Evolutionary conservation across 768 basidiomycete genomes (phyloP).

Genomic region (Lactarius evosmus): DNA sequence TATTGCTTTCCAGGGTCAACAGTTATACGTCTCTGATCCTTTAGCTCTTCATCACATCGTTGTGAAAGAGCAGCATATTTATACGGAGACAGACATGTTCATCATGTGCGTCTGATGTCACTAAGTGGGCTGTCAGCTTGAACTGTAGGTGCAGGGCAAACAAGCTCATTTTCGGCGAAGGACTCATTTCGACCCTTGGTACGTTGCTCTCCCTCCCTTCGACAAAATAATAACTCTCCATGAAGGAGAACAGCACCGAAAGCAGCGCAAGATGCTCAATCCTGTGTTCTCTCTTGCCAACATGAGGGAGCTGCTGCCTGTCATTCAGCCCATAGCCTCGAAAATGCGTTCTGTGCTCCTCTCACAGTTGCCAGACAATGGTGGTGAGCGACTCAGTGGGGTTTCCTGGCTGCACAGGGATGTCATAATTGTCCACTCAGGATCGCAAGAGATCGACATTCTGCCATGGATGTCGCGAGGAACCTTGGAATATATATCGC

Average conservation of each 20-base stretch:
- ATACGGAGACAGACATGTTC: slow-evolving; percentile 20
- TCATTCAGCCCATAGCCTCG: slow-evolving; percentile 36
- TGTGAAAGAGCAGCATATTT: slow-evolving; percentile 25
- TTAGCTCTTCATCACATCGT: slow-evolving; percentile 23
- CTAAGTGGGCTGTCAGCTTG: neutral
- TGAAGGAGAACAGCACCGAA: slow-evolving; percentile 32
- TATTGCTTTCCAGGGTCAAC: slow-evolving; percentile 11
- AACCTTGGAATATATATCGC: slow-evolving; percentile 39
- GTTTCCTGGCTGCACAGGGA: neutral
- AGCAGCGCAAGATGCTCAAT: slow-evolving; percentile 33
- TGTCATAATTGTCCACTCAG: slow-evolving; percentile 18
- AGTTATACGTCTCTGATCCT: slow-evolving; percentile 10
- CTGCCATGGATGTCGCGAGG: slow-evolving; percentile 36
- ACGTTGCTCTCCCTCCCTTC: neutral
- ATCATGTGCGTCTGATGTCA: slow-evolving; percentile 11
- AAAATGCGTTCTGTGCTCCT: slow-evolving; percentile 29
- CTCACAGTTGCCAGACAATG: slow-evolving; percentile 30
- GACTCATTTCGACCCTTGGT: slow-evolving; percentile 41
- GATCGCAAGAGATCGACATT: slow-evolving; percentile 35
- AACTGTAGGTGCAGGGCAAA: neutral
- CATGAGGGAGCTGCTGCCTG: slow-evolving; percentile 27
- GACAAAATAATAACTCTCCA: neutral
- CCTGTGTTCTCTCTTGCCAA: slow-evolving; percentile 32
- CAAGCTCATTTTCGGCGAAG: slow-evolving; percentile 38
- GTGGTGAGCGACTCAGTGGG: slow-evolving; percentile 9